phyloP scores from a whole-genome alignment of 805 yeast genomes.

The Candida loeiensis region DNA sequence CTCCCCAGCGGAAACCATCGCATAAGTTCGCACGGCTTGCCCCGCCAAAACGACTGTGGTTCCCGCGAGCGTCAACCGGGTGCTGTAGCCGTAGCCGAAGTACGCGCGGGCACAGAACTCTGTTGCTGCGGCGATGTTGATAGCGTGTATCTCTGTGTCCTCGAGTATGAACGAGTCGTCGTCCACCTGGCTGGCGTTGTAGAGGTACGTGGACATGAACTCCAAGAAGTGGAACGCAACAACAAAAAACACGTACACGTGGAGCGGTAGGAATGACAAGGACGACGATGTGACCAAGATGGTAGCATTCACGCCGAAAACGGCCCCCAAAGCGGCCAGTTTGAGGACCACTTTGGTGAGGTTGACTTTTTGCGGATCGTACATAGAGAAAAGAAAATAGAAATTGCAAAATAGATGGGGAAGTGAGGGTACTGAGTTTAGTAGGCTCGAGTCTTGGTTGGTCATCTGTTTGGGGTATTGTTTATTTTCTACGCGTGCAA shows the following conservation, averaged over 20 bases:
- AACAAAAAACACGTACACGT: conserved; percentile 6
- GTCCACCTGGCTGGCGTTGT: conserved; percentile 62
- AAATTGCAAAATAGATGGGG: too few species aligned
- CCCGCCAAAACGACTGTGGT: conserved; percentile 49
- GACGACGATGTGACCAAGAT: conserved; percentile 1
- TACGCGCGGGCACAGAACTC: conserved; percentile 12
- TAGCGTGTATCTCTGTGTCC: conserved; percentile 21
- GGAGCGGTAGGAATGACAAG: conserved; percentile 4
- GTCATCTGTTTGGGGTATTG: too few species aligned
- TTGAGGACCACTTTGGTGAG: conserved; percentile 29
- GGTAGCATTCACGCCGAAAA: conserved; percentile 17
- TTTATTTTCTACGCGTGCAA: too few species aligned
- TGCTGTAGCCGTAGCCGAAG: conserved; percentile 5
- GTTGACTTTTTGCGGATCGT: conserved; percentile 27
- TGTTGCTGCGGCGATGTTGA: conserved; percentile 13
- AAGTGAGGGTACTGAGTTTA: too few species aligned
- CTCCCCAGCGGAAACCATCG: conserved; percentile 85
- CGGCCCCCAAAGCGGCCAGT: conserved; percentile 30
- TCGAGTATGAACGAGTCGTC: conserved; percentile 46
- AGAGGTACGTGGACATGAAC: conserved; percentile 73
- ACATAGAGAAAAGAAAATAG: conserved; percentile 7
- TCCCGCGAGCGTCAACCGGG: conserved; percentile 41
- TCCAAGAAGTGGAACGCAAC: conserved; percentile 77
- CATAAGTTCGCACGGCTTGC: conserved; percentile 63
- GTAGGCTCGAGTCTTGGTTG: too few species aligned